Percentiles rank a stretch among this genome's conserved stretches.
Conservation (phyloP, 2,329 filamentous ascomycete genomes). For the Nothomitra cinnamomea region DNA sequence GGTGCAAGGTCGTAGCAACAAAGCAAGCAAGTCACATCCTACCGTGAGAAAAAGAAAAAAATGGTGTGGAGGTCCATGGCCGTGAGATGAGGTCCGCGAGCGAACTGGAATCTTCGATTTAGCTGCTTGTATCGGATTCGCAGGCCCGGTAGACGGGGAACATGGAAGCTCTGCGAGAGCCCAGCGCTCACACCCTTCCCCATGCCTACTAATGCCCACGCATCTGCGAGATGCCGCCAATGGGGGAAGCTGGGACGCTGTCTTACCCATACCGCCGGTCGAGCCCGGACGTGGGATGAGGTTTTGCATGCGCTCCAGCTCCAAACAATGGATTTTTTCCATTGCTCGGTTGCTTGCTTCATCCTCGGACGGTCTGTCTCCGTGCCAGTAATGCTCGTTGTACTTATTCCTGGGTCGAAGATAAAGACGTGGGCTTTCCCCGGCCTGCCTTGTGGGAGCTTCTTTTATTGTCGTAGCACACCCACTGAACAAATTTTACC, state of each 20-base stretch:
- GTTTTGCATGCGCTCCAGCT: background rate
- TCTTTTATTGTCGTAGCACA: background rate
- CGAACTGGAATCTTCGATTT: background rate
- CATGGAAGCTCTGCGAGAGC: background rate
- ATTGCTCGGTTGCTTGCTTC: background rate
- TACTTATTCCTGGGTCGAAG: background rate
- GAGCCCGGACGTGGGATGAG: conserved; percentile 1
- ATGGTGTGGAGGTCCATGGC: background rate
- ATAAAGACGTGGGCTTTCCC: conserved; percentile 1
- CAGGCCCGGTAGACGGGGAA: background rate
- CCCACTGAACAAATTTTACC: no score
- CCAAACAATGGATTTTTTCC: background rate
- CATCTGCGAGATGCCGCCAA: background rate
- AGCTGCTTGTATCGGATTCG: background rate
- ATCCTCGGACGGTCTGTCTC: background rate
- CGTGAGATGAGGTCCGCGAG: background rate
- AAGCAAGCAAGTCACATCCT: no score
- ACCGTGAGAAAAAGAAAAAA: background rate
- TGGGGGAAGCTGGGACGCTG: background rate
- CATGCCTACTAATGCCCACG: no score
- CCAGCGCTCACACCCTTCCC: background rate
- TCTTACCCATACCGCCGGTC: background rate
- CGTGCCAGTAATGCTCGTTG: no score
- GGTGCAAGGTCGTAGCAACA: no score
- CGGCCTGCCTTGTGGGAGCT: background rate